Evolutionary conservation across 1,284 basidiomycete species (phyloP).

Genomic region (Naganishia liquefaciens): DNA sequence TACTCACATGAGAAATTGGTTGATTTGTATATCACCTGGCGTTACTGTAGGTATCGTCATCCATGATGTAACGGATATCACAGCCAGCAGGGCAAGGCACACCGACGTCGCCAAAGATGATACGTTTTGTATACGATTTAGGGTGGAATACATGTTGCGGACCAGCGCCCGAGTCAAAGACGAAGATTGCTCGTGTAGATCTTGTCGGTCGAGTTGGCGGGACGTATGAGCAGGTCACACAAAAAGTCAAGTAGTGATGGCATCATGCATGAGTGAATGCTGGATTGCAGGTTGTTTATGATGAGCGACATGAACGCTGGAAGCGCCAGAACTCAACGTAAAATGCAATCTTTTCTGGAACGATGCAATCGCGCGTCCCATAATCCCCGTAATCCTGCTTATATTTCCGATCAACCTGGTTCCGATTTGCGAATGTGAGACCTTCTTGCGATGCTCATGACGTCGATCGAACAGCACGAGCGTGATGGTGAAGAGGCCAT

Average conservation of each 20-base stretch:
- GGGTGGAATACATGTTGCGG: slow-evolving; percentile 50
- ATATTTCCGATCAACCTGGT: too few species aligned
- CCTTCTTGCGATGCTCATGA: not conserved
- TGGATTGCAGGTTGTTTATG: slow-evolving; percentile 7
- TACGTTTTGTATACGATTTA: slow-evolving; percentile 52
- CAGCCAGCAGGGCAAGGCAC: slow-evolving; percentile 51
- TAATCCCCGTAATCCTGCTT: too few species aligned
- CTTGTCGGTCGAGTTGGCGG: not conserved
- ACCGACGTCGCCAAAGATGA: slow-evolving; percentile 52
- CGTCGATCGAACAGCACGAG: not conserved
- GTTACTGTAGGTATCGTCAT: slow-evolving; percentile 43
- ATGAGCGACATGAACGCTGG: slow-evolving; percentile 17
- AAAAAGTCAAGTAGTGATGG: too few species aligned
- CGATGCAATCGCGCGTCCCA: too few species aligned
- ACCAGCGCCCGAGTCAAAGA: not conserved
- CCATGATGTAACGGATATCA: slow-evolving; percentile 49
- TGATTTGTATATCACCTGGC: slow-evolving; percentile 45
- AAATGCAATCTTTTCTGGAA: too few species aligned
- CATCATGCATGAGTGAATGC: not conserved
- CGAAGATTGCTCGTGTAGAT: not conserved
- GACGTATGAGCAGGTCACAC: not conserved
- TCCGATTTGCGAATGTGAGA: not conserved
- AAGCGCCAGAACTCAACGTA: too few species aligned
- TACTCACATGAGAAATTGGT: slow-evolving; percentile 51
- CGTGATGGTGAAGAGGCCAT: too few species aligned